Base-by-base conservation (phyloP, 164 flowering plant genomes). In the Liriodendron chinense region DNA sequence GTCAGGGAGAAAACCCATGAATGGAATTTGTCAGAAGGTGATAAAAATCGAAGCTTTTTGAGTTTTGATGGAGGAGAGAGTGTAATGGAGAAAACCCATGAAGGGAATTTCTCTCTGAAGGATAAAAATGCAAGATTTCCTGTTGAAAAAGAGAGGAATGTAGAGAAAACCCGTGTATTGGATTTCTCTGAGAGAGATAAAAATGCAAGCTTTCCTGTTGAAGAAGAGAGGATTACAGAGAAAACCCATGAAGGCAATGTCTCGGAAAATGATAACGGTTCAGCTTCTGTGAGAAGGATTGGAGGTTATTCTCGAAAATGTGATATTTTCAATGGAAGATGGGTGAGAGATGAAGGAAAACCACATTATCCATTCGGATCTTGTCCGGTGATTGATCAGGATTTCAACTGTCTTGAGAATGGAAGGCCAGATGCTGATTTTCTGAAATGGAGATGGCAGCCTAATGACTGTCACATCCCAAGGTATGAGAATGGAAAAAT, bases 381-480 rank as follows among this genome's bases (percentile, higher is more conserved):
- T 47, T 94, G 97, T 77, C 95, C 92, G 71, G 72, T 83, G 65
- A 79, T 94, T 62, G 97, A 90, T 74, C 83, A 75, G 77, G 95
- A 87, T 73, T 94, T 94, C 67, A 82, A 92, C 79, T 94, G 98
- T 70, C 83, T 87, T 53, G 82, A 75, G 14, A 88, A 94, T 80
- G 87, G 89, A 65, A 89, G 97, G 82, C 92, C 93, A 0, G 97
- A 94, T 83, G 78, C 80, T 71, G 89, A 76, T 13, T 94, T 68
- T 77, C 57, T 85, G 25, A 86, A 81, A 66, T 94, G 96, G 96
- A 86, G 82, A 77, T 94, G 98, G 98, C 87, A 90, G 85, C 96
- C 98, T 7, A 75, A 85, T 76, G 83, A 82, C 8, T 94, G 98
- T 74, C 81, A 86, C 56, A 85, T 94, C 2, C 96, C 97, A 1